phyloP scores from a whole-genome alignment of 2,329 filamentous ascomycete species.

The Bipolaris oryzae region DNA sequence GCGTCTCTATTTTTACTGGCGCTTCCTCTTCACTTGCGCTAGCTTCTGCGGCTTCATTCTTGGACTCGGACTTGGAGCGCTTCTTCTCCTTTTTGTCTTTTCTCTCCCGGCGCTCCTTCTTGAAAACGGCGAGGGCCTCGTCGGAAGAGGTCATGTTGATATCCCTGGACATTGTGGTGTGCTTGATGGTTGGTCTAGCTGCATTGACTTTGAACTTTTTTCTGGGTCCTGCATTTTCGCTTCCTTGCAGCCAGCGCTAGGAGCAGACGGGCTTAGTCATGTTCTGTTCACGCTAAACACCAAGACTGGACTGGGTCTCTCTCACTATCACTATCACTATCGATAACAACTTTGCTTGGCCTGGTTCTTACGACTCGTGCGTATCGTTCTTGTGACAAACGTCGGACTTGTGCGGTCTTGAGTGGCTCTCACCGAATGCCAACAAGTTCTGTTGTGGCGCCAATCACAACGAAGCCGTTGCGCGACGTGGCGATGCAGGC shows the following conservation, averaged over 20 bases:
- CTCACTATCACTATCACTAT: neutral
- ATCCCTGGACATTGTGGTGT: conserved; percentile 21
- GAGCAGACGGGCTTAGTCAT: conserved; percentile 23
- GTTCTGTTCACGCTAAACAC: neutral
- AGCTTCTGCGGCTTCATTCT: conserved; percentile 18
- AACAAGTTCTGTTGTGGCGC: neutral
- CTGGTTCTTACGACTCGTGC: neutral
- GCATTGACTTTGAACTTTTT: conserved; percentile 22
- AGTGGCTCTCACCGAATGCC: neutral
- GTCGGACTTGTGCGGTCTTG: neutral
- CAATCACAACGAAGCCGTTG: neutral
- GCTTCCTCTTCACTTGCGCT: conserved; percentile 21
- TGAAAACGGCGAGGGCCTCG: conserved; percentile 16
- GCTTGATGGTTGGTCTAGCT: neutral
- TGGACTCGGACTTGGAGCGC: conserved; percentile 26
- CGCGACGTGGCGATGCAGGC: neutral
- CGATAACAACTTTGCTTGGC: too few species aligned
- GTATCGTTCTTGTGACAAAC: neutral
- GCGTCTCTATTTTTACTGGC: conserved; percentile 15
- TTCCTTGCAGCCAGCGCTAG: conserved; percentile 10
- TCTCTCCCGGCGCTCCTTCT: conserved; percentile 34
- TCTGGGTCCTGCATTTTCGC: conserved; percentile 24
- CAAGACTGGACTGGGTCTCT: neutral
- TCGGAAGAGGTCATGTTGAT: conserved; percentile 15
- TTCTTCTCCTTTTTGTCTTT: conserved; percentile 39